Percentiles rank a stretch among this genome's conserved stretches.
Conservation (phyloP, 2,329 filamentous ascomycete genomes). For the Colletotrichum sp. region DNA sequence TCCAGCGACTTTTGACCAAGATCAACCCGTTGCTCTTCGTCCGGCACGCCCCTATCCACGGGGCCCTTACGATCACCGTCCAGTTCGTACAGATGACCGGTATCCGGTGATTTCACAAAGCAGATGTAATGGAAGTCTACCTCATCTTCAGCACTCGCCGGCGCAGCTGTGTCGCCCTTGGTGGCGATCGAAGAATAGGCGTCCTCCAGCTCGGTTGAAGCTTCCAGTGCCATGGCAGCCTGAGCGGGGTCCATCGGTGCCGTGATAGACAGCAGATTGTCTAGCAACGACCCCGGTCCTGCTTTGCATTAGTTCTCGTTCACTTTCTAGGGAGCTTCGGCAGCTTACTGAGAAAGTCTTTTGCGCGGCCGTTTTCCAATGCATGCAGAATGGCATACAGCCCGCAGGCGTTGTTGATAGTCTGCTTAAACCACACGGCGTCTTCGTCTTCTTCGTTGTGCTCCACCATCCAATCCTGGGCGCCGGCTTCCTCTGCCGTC, state of each 20-base stretch:
- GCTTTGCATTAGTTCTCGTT: neutral
- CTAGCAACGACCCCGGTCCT: slow-evolving; percentile 32
- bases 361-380: slow-evolving; percentile 59
- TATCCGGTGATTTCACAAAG: slow-evolving; percentile 64
- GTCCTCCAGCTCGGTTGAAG: slow-evolving; percentile 66
- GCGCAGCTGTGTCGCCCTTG: slow-evolving; percentile 66
- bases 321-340: neutral
- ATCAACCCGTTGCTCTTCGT: slow-evolving; percentile 49
- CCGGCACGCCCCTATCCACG: slow-evolving; percentile 50
- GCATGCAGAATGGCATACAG: slow-evolving; percentile 72
- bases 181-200: slow-evolving; percentile 68
- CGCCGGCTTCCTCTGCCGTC: slow-evolving; percentile 24
- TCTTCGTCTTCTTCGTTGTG: slow-evolving; percentile 55
- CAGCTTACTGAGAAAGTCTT: slow-evolving; percentile 37
- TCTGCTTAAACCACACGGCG: slow-evolving; percentile 78
- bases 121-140: slow-evolving; percentile 77
- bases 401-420: slow-evolving; percentile 75
- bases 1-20: slow-evolving; percentile 63
- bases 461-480: slow-evolving; percentile 17
- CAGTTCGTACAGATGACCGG: slow-evolving; percentile 67
- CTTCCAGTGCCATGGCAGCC: slow-evolving; percentile 67
- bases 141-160: slow-evolving; percentile 61
- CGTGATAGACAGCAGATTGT: slow-evolving; percentile 66
- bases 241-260: slow-evolving; percentile 59
- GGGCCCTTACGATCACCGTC: slow-evolving; percentile 73